These are phyloP conservation scores for Stachybotrys elegans DNA, from an alignment of 2,329 filamentous ascomycete genomes.

Conservation along the genomic window DNA sequence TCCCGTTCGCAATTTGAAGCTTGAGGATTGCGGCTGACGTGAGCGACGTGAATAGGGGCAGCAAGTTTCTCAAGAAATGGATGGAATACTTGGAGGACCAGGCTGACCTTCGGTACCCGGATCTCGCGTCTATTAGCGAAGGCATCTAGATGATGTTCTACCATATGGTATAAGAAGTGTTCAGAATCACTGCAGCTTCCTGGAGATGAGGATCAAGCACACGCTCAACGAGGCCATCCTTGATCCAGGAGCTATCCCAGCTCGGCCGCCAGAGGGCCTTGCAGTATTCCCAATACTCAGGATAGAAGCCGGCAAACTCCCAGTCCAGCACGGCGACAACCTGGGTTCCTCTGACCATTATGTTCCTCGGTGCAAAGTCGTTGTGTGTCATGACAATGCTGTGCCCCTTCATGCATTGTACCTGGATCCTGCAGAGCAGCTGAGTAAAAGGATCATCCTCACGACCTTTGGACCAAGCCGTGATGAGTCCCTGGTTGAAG, in stretches of 20 bases:
- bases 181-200: slow-evolving; percentile 2
- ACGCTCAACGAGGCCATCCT: slow-evolving; percentile 5
- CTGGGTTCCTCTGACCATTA: slow-evolving; percentile 25
- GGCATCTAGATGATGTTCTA: slow-evolving; percentile 6
- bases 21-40: no score
- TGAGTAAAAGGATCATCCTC: no score
- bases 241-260: slow-evolving; percentile 6
- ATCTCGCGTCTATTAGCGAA: slow-evolving; percentile 41
- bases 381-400: slow-evolving; percentile 36
- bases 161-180: neutral
- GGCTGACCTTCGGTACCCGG: slow-evolving; percentile 84
- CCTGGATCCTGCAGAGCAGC: no score
- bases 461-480: no score
- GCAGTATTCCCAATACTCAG: slow-evolving; percentile 19
- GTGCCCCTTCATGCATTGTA: slow-evolving; percentile 13
- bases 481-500: no score
- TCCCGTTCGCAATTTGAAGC: neutral
- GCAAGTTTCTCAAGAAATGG: slow-evolving; percentile 81
- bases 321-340: slow-evolving; percentile 36
- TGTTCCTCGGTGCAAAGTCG: slow-evolving; percentile 35
- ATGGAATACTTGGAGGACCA: slow-evolving; percentile 88
- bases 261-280: slow-evolving; percentile 5
- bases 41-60: slow-evolving; percentile 60
- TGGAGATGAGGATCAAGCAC: slow-evolving; percentile 6
- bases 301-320: slow-evolving; percentile 35